Percentiles rank a stretch among this genome's conserved stretches.
These are phyloP conservation scores for Fusarium pseudoanthophilum DNA, from an alignment of 2,329 filamentous ascomycete genomes.

Conservation along the genomic window DNA sequence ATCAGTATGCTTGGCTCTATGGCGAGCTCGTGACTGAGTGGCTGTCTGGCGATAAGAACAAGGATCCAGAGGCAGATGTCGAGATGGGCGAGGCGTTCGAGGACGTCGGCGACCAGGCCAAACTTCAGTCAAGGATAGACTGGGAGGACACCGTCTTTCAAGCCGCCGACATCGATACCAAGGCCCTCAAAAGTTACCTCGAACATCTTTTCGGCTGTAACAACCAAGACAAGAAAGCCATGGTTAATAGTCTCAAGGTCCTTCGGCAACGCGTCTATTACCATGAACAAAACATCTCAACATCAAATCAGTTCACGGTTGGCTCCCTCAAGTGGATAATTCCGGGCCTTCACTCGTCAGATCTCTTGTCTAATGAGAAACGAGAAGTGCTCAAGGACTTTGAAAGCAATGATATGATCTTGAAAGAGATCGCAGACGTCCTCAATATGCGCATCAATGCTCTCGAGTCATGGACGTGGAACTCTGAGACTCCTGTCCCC, in stretches of 20 bases:
- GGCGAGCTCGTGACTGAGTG: conserved; percentile 60
- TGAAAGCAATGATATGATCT: conserved; percentile 52
- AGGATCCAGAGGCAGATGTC: conserved; percentile 27
- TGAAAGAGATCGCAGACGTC: conserved; percentile 62
- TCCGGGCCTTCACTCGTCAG: conserved; percentile 55
- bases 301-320: conserved; percentile 50
- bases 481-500: conserved; percentile 49
- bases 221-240: conserved; percentile 38
- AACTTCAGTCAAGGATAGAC: conserved; percentile 50
- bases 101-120: conserved; percentile 53
- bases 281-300: conserved; percentile 48
- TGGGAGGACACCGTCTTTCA: conserved; percentile 61
- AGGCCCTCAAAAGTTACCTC: conserved; percentile 54
- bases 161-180: conserved; percentile 51
- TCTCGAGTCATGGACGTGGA: conserved; percentile 60
- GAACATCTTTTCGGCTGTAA: conserved; percentile 53
- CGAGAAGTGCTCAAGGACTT: conserved; percentile 57
- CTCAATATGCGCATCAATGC: conserved; percentile 62
- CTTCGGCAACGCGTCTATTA: conserved; percentile 44
- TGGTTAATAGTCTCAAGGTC: conserved; percentile 39
- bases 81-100: conserved; percentile 54
- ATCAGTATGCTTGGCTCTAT: conserved; percentile 57
- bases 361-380: conserved; percentile 57
- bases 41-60: conserved; percentile 49
- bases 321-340: conserved; percentile 53